phyloP scores from a whole-genome alignment of 192 early-diverging fungal genomes.

The Podochytrium sp. region DNA sequence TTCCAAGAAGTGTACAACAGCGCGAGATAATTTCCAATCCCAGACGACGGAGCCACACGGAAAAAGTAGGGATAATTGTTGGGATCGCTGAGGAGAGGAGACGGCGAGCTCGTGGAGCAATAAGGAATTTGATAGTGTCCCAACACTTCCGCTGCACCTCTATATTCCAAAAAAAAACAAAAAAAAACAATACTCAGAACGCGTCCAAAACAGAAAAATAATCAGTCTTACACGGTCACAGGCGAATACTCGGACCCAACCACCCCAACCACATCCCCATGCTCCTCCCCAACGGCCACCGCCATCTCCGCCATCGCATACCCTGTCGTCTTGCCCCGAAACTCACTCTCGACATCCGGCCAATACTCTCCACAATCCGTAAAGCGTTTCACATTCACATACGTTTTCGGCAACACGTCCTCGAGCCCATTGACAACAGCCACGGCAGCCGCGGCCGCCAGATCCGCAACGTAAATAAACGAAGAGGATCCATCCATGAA shows the following conservation, averaged over 20 bases:
- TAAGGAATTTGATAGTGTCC: constrained; percentile 13
- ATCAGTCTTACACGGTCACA: neutral
- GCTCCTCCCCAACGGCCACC: neutral
- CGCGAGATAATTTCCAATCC: neutral
- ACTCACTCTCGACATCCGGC: neutral
- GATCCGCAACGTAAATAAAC: neutral
- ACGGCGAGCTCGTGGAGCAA: neutral
- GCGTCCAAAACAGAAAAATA: too few relatives aligned
- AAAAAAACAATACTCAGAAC: too few relatives aligned
- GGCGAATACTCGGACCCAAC: neutral
- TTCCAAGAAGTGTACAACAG: neutral
- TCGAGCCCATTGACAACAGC: neutral
- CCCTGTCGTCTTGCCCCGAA: neutral
- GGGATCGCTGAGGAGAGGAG: constrained; percentile 6
- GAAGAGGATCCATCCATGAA: neutral
- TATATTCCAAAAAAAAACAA: neutral
- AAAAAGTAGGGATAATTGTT: constrained; percentile 13
- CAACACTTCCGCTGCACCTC: neutral
- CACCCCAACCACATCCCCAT: neutral
- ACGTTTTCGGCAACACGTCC: neutral
- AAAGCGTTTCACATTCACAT: neutral
- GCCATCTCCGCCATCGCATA: too few relatives aligned
- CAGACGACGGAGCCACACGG: constrained; percentile 1
- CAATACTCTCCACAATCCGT: neutral
- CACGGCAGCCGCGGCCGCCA: neutral